Base-by-base conservation (phyloP, 768 basidiomycete genomes). In the Termitomyces sp. region DNA sequence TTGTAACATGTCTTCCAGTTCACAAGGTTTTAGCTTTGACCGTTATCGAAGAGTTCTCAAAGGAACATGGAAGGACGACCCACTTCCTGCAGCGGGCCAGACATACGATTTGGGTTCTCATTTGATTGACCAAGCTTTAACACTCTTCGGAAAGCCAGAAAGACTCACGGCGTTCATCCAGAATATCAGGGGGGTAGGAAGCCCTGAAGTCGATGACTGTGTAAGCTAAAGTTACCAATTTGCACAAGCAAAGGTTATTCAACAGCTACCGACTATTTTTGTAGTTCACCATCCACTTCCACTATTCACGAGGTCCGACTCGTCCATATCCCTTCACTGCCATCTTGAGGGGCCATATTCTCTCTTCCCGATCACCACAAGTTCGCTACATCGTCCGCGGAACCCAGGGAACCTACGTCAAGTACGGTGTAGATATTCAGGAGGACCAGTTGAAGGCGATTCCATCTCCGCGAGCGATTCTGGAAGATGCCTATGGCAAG, bases 71-170 rank as follows among this genome's bases (percentile, higher is more conserved):
- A 94, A 93, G 68, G 91, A 93, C 56, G 68, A 78, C 29, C 74
- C 82, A 1, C 72, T 76, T 0, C 82, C 85, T 20, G 84, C 79
- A 18, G 78, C 78, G 43, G 89, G 90, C 4, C 74, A 81, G 25
- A 81, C 84, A 2, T 94, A 84, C 66, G 91, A 94, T 66, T 77
- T 94, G 20, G 91, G 89, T 5, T 72, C 87, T 7, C 91, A 94
- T 67, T 76, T 92, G 25, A 82, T 93, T 59, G 90, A 93, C 70
- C 90, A 93, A 68, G 76, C 82, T 5, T 72, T 93, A 29, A 73
- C 74, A 10, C 77, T 94, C 39, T 94, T 94, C 63, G 93, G 92
- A 35, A 74, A 82, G 46, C 92, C 93, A 0, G 64, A 76, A 31
- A 81, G 69, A 53, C 68, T 94, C 25, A 87, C 86, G 4, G 88